Percentiles rank a stretch among this genome's conserved stretches.
Evolutionary conservation across 768 basidiomycete genomes (phyloP).

Genomic region (Kwoniella dejecticola): DNA sequence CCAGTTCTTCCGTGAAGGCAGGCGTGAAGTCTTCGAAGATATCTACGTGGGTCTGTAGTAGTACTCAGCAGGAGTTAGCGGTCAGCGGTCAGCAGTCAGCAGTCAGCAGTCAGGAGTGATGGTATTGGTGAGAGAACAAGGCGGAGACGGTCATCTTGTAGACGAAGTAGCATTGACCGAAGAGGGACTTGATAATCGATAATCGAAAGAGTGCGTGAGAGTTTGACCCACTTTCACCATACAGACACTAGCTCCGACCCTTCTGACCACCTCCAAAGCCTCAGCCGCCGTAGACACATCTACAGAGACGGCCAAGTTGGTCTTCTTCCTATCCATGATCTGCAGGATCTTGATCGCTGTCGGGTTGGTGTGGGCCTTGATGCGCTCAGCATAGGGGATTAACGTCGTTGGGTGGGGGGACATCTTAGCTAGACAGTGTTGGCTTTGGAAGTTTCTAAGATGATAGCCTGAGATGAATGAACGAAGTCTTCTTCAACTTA

Average conservation of each 20-base stretch:
- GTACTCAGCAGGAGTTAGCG: too few relatives aligned
- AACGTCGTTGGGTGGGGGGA: slow-evolving; percentile 39
- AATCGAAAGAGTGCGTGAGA: too few relatives aligned
- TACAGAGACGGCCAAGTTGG: slow-evolving; percentile 93
- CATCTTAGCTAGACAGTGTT: slow-evolving; percentile 9
- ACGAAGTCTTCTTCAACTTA: too few relatives aligned
- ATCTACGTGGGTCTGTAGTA: slow-evolving; percentile 99
- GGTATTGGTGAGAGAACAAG: too few relatives aligned
- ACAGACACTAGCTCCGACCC: slow-evolving; percentile 85
- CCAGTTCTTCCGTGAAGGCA: slow-evolving; percentile 68
- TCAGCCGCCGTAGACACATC: slow-evolving; percentile 81
- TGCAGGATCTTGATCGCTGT: slow-evolving; percentile 76
- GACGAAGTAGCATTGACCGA: too few relatives aligned
- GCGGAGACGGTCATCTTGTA: too few relatives aligned
- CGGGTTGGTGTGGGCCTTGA: slow-evolving; percentile 61
- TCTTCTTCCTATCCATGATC: slow-evolving; percentile 79
- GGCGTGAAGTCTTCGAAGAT: slow-evolving; percentile 88
- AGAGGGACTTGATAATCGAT: too few relatives aligned
- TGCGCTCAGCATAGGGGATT: slow-evolving; percentile 47
- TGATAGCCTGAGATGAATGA: too few relatives aligned
- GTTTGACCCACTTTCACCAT: slow-evolving; percentile 85
- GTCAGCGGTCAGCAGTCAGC: too few relatives aligned
- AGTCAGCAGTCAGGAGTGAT: too few relatives aligned
- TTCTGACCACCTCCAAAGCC: slow-evolving; percentile 81
- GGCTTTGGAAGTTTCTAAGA: too few relatives aligned